Base-by-base conservation (phyloP, 768 basidiomycete species). In the Sarcomyxa edulis region DNA sequence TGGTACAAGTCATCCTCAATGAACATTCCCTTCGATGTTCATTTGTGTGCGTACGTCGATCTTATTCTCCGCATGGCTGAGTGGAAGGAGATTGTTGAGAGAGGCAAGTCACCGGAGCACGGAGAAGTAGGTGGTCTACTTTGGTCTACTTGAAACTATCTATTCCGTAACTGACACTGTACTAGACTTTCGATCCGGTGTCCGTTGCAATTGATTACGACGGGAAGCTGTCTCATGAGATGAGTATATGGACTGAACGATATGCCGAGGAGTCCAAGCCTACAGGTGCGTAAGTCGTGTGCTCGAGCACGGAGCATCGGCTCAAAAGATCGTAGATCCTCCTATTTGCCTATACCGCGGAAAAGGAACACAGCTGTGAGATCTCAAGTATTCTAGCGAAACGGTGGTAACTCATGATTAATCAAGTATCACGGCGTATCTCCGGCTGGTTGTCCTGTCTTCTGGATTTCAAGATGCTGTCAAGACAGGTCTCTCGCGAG, bases 361-460 rank as follows among this genome's bases (percentile, higher is more conserved):
- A 21, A 62, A 71, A 41, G 69, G 69, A 9, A 64, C 62, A 5
- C 64, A 62, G 38, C 59, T 74, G 72, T 68, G 42, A 15, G 60
- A 52, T 11, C 14, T 16, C 7, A 18, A 33, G 47, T 40, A 47
- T 21, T 34, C 21, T 46, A 19, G 42, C 32, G 29, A 34, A 8
- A 23, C 37, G 29, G 12, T 15, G n/a, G n/a, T n/a, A n/a, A n/a
- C n/a, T n/a, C n/a, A n/a, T n/a, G 18, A 33, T 5, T 15, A 32
- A 36, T 34, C 16, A 29, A 78, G 75, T 64, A 70, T 73, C 30
- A 62, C 67, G 5, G 66, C 73, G 14, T 79, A 78, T 48, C 59
- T 76, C 12, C 71, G 74, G 25, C 54, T 82, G 25, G 76, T 77
- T 21, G 72, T 80, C 9, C 68, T 76, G 32, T 67, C 75, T 9